Percentiles rank a stretch among this genome's conserved stretches.
Conservation (phyloP, 2,329 filamentous ascomycete species). For the Xylariaceae sp. region DNA sequence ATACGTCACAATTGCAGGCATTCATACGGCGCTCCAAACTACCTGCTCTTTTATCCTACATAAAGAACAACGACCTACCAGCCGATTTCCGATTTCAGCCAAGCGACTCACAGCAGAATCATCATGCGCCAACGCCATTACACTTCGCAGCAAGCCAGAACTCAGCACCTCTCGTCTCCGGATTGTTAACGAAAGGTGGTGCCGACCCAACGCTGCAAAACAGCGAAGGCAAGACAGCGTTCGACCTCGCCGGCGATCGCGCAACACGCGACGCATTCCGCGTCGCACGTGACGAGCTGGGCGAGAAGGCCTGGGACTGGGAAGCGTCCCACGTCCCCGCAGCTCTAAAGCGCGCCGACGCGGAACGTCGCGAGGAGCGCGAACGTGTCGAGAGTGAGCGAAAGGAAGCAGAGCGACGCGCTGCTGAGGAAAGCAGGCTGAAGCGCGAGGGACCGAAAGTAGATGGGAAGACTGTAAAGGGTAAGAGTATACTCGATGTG, state of each 20-base stretch:
- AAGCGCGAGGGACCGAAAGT: constrained; percentile 61
- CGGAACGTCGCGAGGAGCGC: constrained; percentile 62
- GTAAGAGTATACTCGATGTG: constrained; percentile 54
- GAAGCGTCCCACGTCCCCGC: constrained; percentile 68
- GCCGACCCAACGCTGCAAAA: constrained; percentile 71
- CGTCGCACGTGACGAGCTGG: constrained; percentile 76
- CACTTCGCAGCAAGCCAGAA: constrained; percentile 84
- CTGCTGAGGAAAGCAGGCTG: constrained; percentile 70
- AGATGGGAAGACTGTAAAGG: constrained; percentile 28
- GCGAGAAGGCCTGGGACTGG: constrained; percentile 77
- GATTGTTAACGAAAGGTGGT: constrained; percentile 68
- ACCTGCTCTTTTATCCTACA: constrained; percentile 78
- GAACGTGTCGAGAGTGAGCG: constrained; percentile 67
- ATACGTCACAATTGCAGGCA: constrained; percentile 85
- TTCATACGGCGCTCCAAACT: constrained; percentile 86
- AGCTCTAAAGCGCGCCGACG: constrained; percentile 66
- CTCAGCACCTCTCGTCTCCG: constrained; percentile 69
- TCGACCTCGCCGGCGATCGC: constrained; percentile 82
- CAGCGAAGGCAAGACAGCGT: constrained; percentile 75
- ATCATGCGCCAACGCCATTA: constrained; percentile 78
- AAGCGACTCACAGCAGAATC: constrained; percentile 58
- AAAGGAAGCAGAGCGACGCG: constrained; percentile 67
- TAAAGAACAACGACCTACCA: constrained; percentile 69
- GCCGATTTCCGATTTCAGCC: constrained; percentile 75
- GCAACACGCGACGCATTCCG: constrained; percentile 87